phyloP scores from a whole-genome alignment of 306 rosid species.

The Rosa rugosa region DNA sequence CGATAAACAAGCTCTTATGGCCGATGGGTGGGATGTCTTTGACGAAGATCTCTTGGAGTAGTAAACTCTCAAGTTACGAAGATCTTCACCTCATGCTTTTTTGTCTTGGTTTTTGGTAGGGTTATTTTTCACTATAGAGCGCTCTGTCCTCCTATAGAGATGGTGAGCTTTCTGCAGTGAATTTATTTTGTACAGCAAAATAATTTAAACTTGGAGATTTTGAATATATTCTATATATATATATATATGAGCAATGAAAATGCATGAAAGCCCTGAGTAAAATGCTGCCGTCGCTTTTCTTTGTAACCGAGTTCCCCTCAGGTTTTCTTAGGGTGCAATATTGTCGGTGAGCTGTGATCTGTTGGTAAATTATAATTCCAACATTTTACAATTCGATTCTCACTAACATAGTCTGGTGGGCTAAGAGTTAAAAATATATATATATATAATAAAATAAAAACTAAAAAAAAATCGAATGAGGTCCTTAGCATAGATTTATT shows the following conservation, averaged over 20 bases:
- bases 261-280: neutral
- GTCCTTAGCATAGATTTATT: too few relatives aligned
- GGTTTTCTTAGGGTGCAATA: too few relatives aligned
- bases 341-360: too few relatives aligned
- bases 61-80: constrained; percentile 16
- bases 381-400: too few relatives aligned
- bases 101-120: neutral
- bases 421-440: too few relatives aligned
- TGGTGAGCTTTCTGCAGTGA: neutral
- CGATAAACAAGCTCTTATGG: constrained; percentile 48
- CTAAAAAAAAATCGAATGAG: too few relatives aligned
- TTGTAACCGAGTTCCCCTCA: neutral
- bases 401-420: too few relatives aligned
- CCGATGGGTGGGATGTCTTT: constrained; percentile 72
- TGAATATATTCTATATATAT: neutral
- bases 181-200: neutral
- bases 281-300: neutral
- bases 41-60: constrained; percentile 34
- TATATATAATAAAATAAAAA: too few relatives aligned
- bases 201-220: neutral
- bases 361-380: too few relatives aligned
- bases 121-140: neutral
- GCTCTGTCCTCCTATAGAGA: neutral
- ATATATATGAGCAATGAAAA: neutral
- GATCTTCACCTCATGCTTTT: neutral